Conservation (phyloP, 495 filamentous ascomycete species). For the Trichoderma gamsii region DNA sequence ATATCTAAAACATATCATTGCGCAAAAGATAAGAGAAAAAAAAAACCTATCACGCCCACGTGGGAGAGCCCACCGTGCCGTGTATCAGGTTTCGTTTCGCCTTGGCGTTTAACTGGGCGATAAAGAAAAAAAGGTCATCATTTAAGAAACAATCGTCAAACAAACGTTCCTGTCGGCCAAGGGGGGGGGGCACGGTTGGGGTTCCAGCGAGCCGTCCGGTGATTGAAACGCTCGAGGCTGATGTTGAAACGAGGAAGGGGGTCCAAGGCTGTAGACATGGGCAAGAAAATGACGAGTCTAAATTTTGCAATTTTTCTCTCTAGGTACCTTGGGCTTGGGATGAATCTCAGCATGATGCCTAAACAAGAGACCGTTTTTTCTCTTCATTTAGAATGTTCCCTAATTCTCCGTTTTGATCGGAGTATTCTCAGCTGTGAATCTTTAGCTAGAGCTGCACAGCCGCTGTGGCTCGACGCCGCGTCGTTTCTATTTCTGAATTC, state of each 20-base stretch:
- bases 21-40: too few relatives aligned
- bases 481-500: conserved; percentile 1
- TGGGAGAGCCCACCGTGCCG: not conserved
- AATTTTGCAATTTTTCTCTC: not conserved
- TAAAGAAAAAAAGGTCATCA: not conserved
- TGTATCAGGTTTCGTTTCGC: conserved; percentile 2
- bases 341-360: too few relatives aligned
- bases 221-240: conserved; percentile 10
- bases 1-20: too few relatives aligned
- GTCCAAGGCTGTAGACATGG: too few relatives aligned
- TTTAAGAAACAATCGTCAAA: conserved; percentile 13
- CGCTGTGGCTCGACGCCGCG: too few relatives aligned
- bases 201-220: not conserved
- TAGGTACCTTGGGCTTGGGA: not conserved
- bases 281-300: not conserved
- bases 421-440: too few relatives aligned
- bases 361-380: too few relatives aligned
- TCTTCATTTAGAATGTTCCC: too few relatives aligned
- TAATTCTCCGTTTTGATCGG: too few relatives aligned
- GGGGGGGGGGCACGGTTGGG: not conserved
- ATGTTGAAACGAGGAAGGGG: conserved; percentile 1
- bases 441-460: too few relatives aligned
- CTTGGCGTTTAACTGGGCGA: not conserved
- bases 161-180: not conserved
- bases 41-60: too few relatives aligned